Evolutionary conservation across 495 filamentous ascomycete species (phyloP).

Genomic region (Penicillium subrubescens): DNA sequence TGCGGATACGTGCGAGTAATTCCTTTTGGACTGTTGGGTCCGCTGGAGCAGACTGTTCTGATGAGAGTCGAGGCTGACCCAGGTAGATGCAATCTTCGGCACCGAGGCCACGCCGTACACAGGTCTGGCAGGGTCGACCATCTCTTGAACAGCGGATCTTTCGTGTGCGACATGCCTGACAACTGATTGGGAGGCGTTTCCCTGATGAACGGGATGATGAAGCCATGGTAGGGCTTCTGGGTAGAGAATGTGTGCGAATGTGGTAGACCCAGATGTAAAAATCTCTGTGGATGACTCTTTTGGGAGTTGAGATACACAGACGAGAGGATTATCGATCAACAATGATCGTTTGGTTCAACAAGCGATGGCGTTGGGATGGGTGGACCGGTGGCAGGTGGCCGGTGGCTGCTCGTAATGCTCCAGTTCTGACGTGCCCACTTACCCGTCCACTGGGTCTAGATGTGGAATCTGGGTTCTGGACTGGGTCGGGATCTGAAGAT

Average conservation of each 20-base stretch:
- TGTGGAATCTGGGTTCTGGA: not conserved
- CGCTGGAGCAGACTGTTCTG: constrained; percentile 29
- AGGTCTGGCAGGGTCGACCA: constrained; percentile 45
- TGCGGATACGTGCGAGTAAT: constrained; percentile 39
- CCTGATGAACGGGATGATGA: constrained; percentile 33
- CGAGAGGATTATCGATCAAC: not conserved
- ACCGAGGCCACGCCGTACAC: constrained; percentile 41
- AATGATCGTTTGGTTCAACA: not conserved
- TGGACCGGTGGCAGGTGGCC: constrained; percentile 9
- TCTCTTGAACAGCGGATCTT: constrained; percentile 48
- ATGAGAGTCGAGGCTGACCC: constrained; percentile 42
- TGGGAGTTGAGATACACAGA: not conserved
- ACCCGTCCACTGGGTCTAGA: constrained; percentile 1
- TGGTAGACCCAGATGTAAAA: not conserved
- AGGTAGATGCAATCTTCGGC: constrained; percentile 48
- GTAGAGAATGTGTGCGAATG: not conserved
- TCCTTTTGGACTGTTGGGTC: constrained; percentile 38
- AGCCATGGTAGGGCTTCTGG: constrained; percentile 17
- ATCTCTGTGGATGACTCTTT: not conserved
- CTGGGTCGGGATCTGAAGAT: constrained; percentile 1
- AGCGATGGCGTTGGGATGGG: not conserved
- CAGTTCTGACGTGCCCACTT: constrained; percentile 7
- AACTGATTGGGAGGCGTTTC: constrained; percentile 46
- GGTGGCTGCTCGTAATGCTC: constrained; percentile 9
- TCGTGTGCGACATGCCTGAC: constrained; percentile 43